Conservation (phyloP, 331 rosid species). For the Erythrophleum ivorense region DNA sequence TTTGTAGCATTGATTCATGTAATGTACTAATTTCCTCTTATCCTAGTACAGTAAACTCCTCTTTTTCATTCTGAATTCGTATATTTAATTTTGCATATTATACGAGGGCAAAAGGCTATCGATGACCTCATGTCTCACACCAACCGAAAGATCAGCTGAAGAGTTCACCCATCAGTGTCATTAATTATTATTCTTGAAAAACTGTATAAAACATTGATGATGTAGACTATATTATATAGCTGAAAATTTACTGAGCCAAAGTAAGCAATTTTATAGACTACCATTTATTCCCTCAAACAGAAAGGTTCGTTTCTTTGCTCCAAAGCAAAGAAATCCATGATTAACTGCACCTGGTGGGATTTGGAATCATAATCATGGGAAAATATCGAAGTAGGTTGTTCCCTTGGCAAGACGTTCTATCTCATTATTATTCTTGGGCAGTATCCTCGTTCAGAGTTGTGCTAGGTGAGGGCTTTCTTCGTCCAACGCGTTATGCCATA, state of each 20-base stretch:
- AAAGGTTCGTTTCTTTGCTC: not conserved
- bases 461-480: constrained; percentile 73
- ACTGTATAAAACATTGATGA: not conserved
- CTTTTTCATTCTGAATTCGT: not conserved
- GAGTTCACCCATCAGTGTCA: not conserved
- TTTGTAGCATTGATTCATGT: constrained; percentile 27
- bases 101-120: not conserved
- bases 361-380: constrained; percentile 4
- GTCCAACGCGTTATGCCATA: constrained; percentile 83
- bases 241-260: not conserved
- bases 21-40: not conserved
- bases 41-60: not conserved
- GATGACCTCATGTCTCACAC: not conserved
- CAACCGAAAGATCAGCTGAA: not conserved
- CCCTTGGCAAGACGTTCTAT: not conserved
- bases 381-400: not conserved
- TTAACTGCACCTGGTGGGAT: not conserved
- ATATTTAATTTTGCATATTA: not conserved
- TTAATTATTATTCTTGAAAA: not conserved
- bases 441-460: constrained; percentile 51
- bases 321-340: not conserved
- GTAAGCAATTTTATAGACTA: not conserved
- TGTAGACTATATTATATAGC: constrained; percentile 5
- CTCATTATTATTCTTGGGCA: constrained; percentile 32
- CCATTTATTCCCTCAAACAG: not conserved